Evolutionary conservation across 768 basidiomycete genomes (phyloP).

Genomic region (Lentinula sp.): DNA sequence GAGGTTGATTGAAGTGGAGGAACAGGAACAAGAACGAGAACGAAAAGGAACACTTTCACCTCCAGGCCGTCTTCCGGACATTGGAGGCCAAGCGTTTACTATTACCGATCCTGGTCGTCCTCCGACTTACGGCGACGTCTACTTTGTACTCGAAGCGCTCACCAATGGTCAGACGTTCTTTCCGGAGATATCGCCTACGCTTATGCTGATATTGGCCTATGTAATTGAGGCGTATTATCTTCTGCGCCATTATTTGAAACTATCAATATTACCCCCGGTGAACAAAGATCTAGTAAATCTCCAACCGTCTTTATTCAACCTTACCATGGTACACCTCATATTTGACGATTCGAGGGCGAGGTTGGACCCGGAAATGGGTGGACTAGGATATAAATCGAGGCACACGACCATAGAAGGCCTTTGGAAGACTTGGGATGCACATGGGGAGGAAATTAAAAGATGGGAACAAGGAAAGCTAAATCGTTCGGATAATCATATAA

Average conservation of each 20-base stretch:
- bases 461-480: constrained; percentile 4
- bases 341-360: constrained; percentile 65
- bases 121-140: constrained; percentile 57
- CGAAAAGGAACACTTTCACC: constrained; percentile 1
- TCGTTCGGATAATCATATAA: constrained; percentile 24
- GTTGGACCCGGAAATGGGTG: constrained; percentile 45
- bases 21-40: constrained; percentile 2
- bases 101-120: constrained; percentile 63
- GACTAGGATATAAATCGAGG: constrained; percentile 54
- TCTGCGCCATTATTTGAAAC: constrained; percentile 26
- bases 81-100: constrained; percentile 68
- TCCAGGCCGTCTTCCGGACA: constrained; percentile 39
- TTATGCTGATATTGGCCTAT: constrained; percentile 59
- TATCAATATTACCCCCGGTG: constrained; percentile 31
- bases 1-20: constrained; percentile 50
- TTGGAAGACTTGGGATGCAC: constrained; percentile 49
- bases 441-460: constrained; percentile 22
- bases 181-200: constrained; percentile 49
- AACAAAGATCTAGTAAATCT: constrained; percentile 45
- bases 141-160: constrained; percentile 47
- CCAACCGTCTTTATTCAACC: constrained; percentile 52
- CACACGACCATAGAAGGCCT: constrained; percentile 56
- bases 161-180: constrained; percentile 53
- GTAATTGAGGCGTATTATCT: constrained; percentile 53
- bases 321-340: constrained; percentile 49